Conservation (phyloP, 257 asterid genomes). For the Striga asiatica region DNA sequence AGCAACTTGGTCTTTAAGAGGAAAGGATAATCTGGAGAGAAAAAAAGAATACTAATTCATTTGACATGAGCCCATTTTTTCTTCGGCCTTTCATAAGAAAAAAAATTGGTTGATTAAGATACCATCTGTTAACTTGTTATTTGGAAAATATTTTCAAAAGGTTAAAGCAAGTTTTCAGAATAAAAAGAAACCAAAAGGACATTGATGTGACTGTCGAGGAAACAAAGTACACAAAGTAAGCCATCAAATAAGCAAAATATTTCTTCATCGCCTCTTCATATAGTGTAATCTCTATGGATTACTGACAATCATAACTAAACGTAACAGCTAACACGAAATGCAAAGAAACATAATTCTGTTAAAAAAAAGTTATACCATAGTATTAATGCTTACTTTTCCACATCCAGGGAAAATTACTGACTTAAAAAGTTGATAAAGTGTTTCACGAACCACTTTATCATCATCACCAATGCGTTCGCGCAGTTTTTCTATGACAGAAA, state of each 20-base stretch:
- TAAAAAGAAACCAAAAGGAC: background rate
- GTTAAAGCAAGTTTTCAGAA: background rate
- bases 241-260: background rate
- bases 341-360: background rate
- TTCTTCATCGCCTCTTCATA: background rate
- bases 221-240: constrained; percentile 5
- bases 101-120: background rate
- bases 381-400: constrained; percentile 38
- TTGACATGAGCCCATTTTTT: background rate
- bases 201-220: background rate
- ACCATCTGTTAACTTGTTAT: background rate
- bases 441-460: constrained; percentile 74
- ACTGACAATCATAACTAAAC: background rate
- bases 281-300: background rate
- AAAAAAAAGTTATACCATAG: background rate
- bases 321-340: background rate
- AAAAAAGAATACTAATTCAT: background rate
- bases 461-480: constrained; percentile 90
- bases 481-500: constrained; percentile 74
- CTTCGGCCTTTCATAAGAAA: background rate
- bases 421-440: constrained; percentile 70
- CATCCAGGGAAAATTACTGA: constrained; percentile 67
- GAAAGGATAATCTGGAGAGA: constrained; percentile 1
- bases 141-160: background rate
- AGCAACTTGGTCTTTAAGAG: too few species aligned